Evolutionary conservation across 1,284 basidiomycete species (phyloP).

Genomic region (Microbotryomycetes sp.): DNA sequence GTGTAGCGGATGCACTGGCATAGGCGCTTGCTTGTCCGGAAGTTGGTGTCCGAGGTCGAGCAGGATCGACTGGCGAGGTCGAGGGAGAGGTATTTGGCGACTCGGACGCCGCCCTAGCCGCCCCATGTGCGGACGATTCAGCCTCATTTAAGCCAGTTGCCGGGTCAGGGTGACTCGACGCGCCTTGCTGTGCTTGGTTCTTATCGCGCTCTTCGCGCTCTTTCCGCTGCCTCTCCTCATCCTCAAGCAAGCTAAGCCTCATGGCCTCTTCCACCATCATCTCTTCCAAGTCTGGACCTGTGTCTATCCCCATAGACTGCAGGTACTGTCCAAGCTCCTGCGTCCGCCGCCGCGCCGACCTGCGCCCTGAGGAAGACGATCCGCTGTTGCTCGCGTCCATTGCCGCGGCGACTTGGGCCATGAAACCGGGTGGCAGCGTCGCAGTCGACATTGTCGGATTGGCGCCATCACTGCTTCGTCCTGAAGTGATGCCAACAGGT

Average conservation of each 20-base stretch:
- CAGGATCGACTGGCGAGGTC: background rate
- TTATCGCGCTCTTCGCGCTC: constrained; percentile 35
- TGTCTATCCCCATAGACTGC: constrained; percentile 9
- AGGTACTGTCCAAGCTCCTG: constrained; percentile 26
- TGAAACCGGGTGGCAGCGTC: constrained; percentile 43
- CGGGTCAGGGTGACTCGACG: background rate
- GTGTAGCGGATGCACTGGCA: background rate
- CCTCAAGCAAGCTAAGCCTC: constrained; percentile 86
- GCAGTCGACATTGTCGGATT: constrained; percentile 42
- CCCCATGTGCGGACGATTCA: background rate
- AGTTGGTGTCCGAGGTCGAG: background rate
- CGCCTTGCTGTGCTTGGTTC: background rate
- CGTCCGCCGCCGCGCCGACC: constrained; percentile 17
- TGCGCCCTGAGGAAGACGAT: constrained; percentile 6
- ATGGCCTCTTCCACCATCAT: constrained; percentile 99
- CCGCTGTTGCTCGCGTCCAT: constrained; percentile 30
- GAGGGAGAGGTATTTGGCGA: background rate
- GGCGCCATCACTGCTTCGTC: constrained; percentile 53
- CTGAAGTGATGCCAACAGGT: constrained; percentile 80
- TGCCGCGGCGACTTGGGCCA: constrained; percentile 53
- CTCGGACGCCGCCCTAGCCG: too few relatives aligned
- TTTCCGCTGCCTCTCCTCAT: constrained; percentile 50
- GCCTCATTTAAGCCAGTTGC: background rate
- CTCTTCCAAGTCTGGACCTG: constrained; percentile 45
- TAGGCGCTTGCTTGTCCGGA: background rate